Evolutionary conservation across 331 rosid genomes (phyloP).

Genomic region (Spiraea crenata): DNA sequence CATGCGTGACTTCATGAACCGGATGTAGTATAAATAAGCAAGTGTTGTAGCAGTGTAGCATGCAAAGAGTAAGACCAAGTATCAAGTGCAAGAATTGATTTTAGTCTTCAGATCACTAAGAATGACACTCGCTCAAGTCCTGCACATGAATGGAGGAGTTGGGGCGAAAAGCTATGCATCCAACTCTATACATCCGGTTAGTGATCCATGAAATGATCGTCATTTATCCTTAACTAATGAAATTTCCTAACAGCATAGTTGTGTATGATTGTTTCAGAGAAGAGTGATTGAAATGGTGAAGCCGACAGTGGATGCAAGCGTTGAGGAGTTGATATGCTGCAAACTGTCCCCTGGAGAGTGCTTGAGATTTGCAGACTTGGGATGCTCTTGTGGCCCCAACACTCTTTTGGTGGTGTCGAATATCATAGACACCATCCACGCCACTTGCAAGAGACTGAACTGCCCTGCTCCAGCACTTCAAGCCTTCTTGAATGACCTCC

Average conservation of each 20-base stretch:
- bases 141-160: slow-evolving; percentile 38
- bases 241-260: no score
- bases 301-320: slow-evolving; percentile 25
- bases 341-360: background rate
- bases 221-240: no score
- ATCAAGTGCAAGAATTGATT: no score
- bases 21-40: no score
- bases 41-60: no score
- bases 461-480: slow-evolving; percentile 19
- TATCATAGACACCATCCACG: slow-evolving; percentile 19
- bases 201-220: background rate
- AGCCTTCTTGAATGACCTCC: slow-evolving; percentile 40
- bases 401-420: slow-evolving; percentile 30
- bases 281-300: slow-evolving; percentile 20
- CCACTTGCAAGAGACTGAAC: background rate
- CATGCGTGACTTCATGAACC: no score
- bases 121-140: slow-evolving; percentile 18
- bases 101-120: background rate
- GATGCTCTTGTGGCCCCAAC: slow-evolving; percentile 57
- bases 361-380: slow-evolving; percentile 33
- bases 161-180: slow-evolving; percentile 17
- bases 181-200: slow-evolving; percentile 33
- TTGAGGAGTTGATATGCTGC: background rate
- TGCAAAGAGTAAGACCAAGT: no score
- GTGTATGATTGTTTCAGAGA: slow-evolving; percentile 20